Evolutionary conservation across 1,284 basidiomycete genomes (phyloP), one percentile per base, ranked within the genome.

Genomic region (Phellopilus nigrolimitatus): DNA sequence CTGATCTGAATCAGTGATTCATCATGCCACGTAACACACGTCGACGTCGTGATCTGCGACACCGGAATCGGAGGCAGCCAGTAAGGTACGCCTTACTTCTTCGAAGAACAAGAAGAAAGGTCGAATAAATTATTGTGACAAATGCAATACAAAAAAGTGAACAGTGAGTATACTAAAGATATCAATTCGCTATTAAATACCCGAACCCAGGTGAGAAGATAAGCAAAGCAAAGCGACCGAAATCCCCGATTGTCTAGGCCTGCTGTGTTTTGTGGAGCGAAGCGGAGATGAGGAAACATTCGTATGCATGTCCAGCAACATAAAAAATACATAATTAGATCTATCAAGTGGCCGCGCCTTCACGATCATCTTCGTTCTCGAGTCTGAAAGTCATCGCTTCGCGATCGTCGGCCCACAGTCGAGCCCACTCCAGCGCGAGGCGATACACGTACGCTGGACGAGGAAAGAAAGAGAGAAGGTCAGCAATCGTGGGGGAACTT

Each of bases 381-480:
- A 47, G 15, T 22, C 39, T 60, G 56, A 76, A 82, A 57, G 62
- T 68, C 84, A 83, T 84, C 17, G 78, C 71, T 42, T 88, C 88
- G 43, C 91, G 76, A 68, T 94, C 87, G 62, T 95, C 90, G 13
- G 86, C 77, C 72, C 80, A 86, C 30, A 97, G 71, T 34, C 91
- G 71, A 8, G 85, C 93, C 75, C 91, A 97, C 64, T 97, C 94
- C 44, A 97, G 69, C 61, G 89, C 88, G 13, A 97, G 71, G 53
- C 91, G 74, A 66, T 91, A 95, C n/a, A 95, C 82, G 66, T 95
- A 90, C 22, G 78, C 85, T 88, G 33, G 47, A 31, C 51, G 43
- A 58, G 50, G 37, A 53, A 38, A 13, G 47, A 39, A 57, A 40
- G 22, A 17, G 9, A 28, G 15, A 30, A 27, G 37, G 36, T n/a